Evolutionary conservation across 352 stramenopile genomes (phyloP), one percentile per base, ranked within the genome.

Genomic region (Thalassiosira hispida): DNA sequence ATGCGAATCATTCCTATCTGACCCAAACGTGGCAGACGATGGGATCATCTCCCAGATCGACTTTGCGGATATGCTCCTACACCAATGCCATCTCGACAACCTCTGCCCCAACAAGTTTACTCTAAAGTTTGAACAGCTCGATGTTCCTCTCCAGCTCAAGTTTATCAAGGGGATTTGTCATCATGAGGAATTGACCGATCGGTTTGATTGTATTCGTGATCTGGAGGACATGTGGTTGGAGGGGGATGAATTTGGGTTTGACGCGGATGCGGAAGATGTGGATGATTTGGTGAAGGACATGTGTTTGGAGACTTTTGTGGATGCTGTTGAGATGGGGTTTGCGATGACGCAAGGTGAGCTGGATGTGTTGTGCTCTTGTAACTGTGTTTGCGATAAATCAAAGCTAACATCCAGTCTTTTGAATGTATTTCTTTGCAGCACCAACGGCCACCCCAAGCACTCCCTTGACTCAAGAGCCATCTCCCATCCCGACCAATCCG

Each of bases 1-100:
- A 42, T 79, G 71, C 29, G 25, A 11, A 22, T 52, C 71, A 0
- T 66, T 38, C 23, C 57, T 76, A 9, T 31, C 68, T 0, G 59
- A 55, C 0, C 27, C 56, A 4, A 33, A 64, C 35, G 38, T 51
- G 4, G 38, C 67, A 1, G 35, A 53, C 2, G 73, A 81, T 60
- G 73, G 73, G 23, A 71, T 81, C 4, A 44, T 81, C 12, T 73
- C 73, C 20, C 73, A 75, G 53, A 29, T n/a, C 16, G 73, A 81
- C 4, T 75, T 59, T 23, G 47, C 60, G 12, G 23, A 29, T 14
- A 76, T 81, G 38, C 25, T 81, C 1, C 22, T 67, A 0, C 8
- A 40, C 49, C 33, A 42, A 25, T 79, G 70, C 23, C 49, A 20
- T 3, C 42, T 33, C 9, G 59, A 70, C 8, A 56, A 52, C 27